Conservation (phyloP, 2,329 filamentous ascomycete genomes). For the Coleophoma crateriformis region DNA sequence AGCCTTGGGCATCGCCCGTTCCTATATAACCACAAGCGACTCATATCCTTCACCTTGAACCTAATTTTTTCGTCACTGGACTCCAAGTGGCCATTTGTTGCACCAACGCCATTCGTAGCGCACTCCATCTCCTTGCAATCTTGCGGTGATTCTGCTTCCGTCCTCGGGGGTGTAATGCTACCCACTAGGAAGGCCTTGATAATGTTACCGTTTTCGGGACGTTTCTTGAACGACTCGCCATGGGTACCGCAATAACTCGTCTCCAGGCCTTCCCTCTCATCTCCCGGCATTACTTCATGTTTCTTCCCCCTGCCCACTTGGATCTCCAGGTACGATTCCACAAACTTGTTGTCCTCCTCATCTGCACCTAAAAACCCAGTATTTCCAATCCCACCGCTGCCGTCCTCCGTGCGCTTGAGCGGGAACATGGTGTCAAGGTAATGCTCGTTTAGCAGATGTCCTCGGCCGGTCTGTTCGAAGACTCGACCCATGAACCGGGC, state of each 20-base stretch:
- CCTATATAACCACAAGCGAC: slow-evolving; percentile 56
- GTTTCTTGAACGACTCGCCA: slow-evolving; percentile 9
- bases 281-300: slow-evolving; percentile 13
- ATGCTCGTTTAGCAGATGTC: slow-evolving; percentile 27
- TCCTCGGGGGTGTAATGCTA: too few relatives aligned
- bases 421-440: slow-evolving; percentile 29
- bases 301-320: slow-evolving; percentile 32
- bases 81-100: background rate
- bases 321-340: slow-evolving; percentile 10
- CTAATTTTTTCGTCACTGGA: slow-evolving; percentile 12
- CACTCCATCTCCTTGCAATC: too few relatives aligned
- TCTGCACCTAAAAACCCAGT: slow-evolving; percentile 11
- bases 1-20: slow-evolving; percentile 47
- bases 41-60: slow-evolving; percentile 54
- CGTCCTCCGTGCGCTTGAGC: slow-evolving; percentile 3
- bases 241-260: slow-evolving; percentile 25
- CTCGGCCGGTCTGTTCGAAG: slow-evolving; percentile 15
- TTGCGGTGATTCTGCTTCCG: too few relatives aligned
- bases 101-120: background rate
- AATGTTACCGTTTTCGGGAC: too few relatives aligned
- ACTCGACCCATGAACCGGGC: slow-evolving; percentile 23
- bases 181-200: too few relatives aligned
- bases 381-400: slow-evolving; percentile 11
- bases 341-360: slow-evolving; percentile 14
- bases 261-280: slow-evolving; percentile 41